Base-by-base conservation (phyloP, 2,329 filamentous ascomycete genomes). In the Arthroderma uncinatum region DNA sequence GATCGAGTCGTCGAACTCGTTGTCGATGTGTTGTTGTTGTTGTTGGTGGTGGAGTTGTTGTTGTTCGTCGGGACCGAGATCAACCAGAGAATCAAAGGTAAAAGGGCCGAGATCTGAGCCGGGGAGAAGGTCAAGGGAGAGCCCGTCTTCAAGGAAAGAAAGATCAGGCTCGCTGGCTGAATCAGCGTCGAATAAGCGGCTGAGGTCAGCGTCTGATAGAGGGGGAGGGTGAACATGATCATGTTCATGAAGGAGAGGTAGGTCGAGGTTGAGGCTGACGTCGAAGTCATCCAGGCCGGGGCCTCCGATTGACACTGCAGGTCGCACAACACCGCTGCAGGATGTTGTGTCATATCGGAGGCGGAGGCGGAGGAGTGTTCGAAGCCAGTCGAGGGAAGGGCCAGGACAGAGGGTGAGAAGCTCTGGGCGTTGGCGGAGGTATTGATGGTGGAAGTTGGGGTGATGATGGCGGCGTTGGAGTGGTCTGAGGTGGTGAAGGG, bases 251-350 rank as follows among this genome's bases (percentile, higher is more conserved):
- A 80, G 79, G 65, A 79, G 77, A 68, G 74, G 68, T 58, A 66
- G 67, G 54, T 68, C 65, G 61, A 66, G 64, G 59, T 76, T 73
- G 39, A 44, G 48, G 48, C 21, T 30, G 44, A 25, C 73, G 75
- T 77, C 75, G 80, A 67, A 68, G 66, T 48, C 39, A 42, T 42
- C 44, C 44, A 48, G 23, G 67, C 73, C 73, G 71, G 74, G 65
- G 65, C 81, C 79, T 77, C 82, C 86, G 87, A 92, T 85, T 83
- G 93, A 97, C 93, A 98, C 93, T 87, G 93, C 93, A 95, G 93
- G 93, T 95, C 93, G 76, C 86, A 97, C 93, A 97, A 96, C 92
- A 96, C 86, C 91, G 82, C 93, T 81, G 93, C 93, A 97, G 93
- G 91, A 95, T 94, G 91, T 96, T 96, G 93, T 96, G 91, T 93